phyloP scores from a whole-genome alignment of 805 yeast species.

The Teunomyces kruisii region DNA sequence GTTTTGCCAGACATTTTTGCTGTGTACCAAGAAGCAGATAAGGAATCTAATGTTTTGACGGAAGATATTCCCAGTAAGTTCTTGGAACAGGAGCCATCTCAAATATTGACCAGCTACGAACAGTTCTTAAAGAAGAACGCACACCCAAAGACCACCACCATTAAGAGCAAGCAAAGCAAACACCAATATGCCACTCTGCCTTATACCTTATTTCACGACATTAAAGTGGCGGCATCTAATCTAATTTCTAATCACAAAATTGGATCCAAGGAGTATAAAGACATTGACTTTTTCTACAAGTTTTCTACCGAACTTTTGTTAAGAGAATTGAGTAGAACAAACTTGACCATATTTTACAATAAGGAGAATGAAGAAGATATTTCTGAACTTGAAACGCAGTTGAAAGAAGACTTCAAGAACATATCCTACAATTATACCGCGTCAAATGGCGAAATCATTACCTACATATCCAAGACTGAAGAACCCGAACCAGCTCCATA shows the following conservation, averaged over 20 bases:
- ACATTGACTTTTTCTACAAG: constrained; percentile 62
- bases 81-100: constrained; percentile 43
- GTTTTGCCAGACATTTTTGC: constrained; percentile 20
- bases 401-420: constrained; percentile 59
- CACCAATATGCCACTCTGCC: constrained; percentile 43
- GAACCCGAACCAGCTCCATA: constrained; percentile 25
- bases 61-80: not conserved
- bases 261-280: constrained; percentile 49
- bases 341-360: constrained; percentile 22
- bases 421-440: constrained; percentile 53
- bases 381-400: constrained; percentile 39
- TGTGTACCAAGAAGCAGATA: constrained; percentile 29
- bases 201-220: constrained; percentile 64
- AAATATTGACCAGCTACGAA: constrained; percentile 44
- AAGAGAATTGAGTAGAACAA: constrained; percentile 55
- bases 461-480: constrained; percentile 31
- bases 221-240: constrained; percentile 55
- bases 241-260: constrained; percentile 47
- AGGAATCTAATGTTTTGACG: constrained; percentile 17
- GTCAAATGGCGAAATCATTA: constrained; percentile 60
- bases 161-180: constrained; percentile 40
- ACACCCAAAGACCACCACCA: constrained; percentile 33
- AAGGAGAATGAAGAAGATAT: constrained; percentile 15
- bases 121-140: constrained; percentile 31
- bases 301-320: constrained; percentile 61